These are phyloP conservation scores for Brettanomyces sp. DNA, from an alignment of 805 yeast genomes.

Conservation along the genomic window DNA sequence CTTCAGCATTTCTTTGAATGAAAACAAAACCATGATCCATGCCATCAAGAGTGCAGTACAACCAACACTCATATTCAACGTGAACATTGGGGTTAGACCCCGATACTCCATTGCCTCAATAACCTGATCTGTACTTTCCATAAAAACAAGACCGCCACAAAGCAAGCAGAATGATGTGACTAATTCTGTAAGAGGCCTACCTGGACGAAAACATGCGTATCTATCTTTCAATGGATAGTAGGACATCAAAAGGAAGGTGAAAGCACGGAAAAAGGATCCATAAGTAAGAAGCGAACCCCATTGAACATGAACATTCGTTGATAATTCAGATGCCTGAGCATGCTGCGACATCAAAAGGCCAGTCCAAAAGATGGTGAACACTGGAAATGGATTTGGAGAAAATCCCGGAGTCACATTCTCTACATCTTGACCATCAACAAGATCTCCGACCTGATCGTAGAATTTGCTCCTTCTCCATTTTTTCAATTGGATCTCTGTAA, in stretches of 20 bases:
- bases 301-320: conserved; percentile 77
- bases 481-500: conserved; percentile 60
- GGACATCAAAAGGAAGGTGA: conserved; percentile 50
- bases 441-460: conserved; percentile 11
- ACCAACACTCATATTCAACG: conserved; percentile 81
- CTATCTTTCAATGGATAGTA: conserved; percentile 29
- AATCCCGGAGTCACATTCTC: conserved; percentile 53
- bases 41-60: conserved; percentile 71
- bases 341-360: conserved; percentile 94
- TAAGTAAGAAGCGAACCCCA: conserved; percentile 87
- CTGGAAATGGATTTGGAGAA: conserved; percentile 92
- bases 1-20: conserved; percentile 46
- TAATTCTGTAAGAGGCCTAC: conserved; percentile 81
- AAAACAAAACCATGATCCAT: conserved; percentile 70
- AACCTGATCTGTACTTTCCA: conserved; percentile 85
- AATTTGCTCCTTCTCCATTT: conserved; percentile 42
- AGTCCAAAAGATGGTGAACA: conserved; percentile 90
- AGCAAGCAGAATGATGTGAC: conserved; percentile 69
- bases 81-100: conserved; percentile 83
- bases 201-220: conserved; percentile 29
- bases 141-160: conserved; percentile 85
- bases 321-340: conserved; percentile 67
- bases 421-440: conserved; percentile 10
- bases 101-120: conserved; percentile 73
- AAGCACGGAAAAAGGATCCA: conserved; percentile 69